phyloP scores from a whole-genome alignment of 768 basidiomycete genomes.

The Astraeus odoratus region DNA sequence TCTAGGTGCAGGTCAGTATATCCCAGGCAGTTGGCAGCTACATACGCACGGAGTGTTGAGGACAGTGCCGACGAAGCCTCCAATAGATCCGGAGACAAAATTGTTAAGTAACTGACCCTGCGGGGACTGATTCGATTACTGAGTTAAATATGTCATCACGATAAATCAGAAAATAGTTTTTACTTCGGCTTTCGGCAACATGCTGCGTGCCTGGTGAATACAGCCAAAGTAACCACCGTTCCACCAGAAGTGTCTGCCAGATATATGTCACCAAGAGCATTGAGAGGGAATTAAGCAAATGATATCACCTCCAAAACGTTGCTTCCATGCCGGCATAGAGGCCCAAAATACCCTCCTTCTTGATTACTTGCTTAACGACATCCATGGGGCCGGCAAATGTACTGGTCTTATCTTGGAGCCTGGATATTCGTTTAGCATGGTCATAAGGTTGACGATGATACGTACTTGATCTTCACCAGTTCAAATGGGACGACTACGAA shows the following conservation, averaged over 20 bases:
- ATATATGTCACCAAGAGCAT: neutral
- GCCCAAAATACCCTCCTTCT: slow-evolving; percentile 74
- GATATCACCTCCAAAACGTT: slow-evolving; percentile 87
- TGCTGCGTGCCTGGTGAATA: slow-evolving; percentile 75
- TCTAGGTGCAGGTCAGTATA: slow-evolving; percentile 19
- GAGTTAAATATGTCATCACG: neutral
- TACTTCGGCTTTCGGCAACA: slow-evolving; percentile 85
- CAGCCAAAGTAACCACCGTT: slow-evolving; percentile 95
- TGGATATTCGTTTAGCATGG: slow-evolving; percentile 14
- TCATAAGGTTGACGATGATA: neutral
- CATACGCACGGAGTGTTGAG: slow-evolving; percentile 81
- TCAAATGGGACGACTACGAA: slow-evolving; percentile 97
- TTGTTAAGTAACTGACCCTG: slow-evolving; percentile 80
- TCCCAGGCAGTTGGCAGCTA: slow-evolving; percentile 1
- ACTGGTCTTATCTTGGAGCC: slow-evolving; percentile 88
- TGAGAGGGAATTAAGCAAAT: neutral
- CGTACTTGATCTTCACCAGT: slow-evolving; percentile 78
- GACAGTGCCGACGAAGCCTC: slow-evolving; percentile 84
- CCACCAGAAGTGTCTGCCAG: slow-evolving; percentile 75
- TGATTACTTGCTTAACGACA: slow-evolving; percentile 74
- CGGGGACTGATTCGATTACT: slow-evolving; percentile 38
- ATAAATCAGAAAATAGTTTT: slow-evolving; percentile 11
- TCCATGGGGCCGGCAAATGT: slow-evolving; percentile 90
- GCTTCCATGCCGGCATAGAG: slow-evolving; percentile 94
- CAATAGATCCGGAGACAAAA: slow-evolving; percentile 83